phyloP scores from a whole-genome alignment of 225 moss, liverwort and hornwort genomes.

The Thuidium tamariscinum region DNA sequence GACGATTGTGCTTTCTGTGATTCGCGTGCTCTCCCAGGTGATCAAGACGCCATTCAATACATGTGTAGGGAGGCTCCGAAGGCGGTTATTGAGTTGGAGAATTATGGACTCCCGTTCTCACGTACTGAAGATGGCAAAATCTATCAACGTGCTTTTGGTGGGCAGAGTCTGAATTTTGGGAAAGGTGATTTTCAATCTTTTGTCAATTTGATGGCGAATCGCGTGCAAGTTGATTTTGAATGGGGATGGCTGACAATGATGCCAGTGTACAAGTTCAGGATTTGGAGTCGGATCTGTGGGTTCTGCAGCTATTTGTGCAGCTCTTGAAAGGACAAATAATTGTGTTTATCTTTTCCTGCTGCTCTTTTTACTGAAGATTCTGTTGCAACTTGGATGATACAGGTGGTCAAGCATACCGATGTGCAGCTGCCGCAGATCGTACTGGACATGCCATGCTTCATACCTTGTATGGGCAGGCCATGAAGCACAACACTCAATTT shows the following conservation, averaged over 20 bases:
- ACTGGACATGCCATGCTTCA: slow-evolving; percentile 97
- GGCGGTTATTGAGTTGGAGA: slow-evolving; percentile 86
- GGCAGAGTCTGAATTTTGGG: slow-evolving; percentile 94
- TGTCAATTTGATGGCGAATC: not conserved
- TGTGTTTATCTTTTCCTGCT: not conserved
- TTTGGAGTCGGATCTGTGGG: not conserved
- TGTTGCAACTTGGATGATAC: not conserved
- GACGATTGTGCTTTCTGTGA: not conserved
- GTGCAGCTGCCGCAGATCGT: slow-evolving; percentile 97
- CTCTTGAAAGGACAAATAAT: not conserved
- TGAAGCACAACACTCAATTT: slow-evolving; percentile 98
- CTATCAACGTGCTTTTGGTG: slow-evolving; percentile 95
- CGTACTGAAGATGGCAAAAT: slow-evolving; percentile 90
- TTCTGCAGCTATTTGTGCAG: not conserved
- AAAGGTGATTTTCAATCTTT: slow-evolving; percentile 36
- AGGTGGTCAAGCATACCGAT: slow-evolving; percentile 96
- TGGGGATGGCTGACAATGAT: not conserved
- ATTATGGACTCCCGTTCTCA: slow-evolving; percentile 92
- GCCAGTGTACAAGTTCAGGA: not conserved
- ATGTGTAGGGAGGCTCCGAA: slow-evolving; percentile 98
- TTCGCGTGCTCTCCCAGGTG: slow-evolving; percentile 35
- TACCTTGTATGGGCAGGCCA: slow-evolving; percentile 94
- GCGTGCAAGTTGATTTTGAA: not conserved
- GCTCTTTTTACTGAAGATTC: not conserved
- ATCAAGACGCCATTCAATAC: slow-evolving; percentile 97